Percentiles rank a stretch among this genome's conserved stretches.
Evolutionary conservation across 495 filamentous ascomycete species (phyloP).

Genomic region (Xylaria sp.): DNA sequence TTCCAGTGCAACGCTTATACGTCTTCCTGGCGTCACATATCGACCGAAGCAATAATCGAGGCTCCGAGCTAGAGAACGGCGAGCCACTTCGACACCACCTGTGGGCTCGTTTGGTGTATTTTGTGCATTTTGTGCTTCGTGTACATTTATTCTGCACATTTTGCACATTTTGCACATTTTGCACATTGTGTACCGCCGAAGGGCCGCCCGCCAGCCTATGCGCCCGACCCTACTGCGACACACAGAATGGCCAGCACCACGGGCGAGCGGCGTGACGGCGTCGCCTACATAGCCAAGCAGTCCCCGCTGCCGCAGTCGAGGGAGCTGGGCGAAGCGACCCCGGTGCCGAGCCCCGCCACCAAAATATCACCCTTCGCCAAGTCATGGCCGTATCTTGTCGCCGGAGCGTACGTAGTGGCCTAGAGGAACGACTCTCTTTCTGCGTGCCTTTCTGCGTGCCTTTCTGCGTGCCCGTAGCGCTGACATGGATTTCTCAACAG

Average conservation of each 20-base stretch:
- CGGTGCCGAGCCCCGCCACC: slow-evolving; percentile 46
- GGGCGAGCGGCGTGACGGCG: slow-evolving; percentile 27
- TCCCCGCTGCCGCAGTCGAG: slow-evolving; percentile 61
- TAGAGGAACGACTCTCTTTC: slow-evolving; percentile 11
- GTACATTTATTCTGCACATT: too few relatives aligned
- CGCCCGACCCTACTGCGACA: slow-evolving; percentile 23
- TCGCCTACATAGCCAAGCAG: slow-evolving; percentile 26
- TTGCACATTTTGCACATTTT: not conserved
- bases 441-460: not conserved
- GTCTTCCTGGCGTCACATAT: not conserved
- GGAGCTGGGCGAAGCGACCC: slow-evolving; percentile 66
- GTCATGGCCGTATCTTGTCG: slow-evolving; percentile 88
- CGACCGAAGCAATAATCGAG: not conserved
- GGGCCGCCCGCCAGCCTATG: slow-evolving; percentile 32
- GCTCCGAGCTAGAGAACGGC: not conserved
- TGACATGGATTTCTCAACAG: slow-evolving; percentile 50
- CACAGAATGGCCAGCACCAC: slow-evolving; percentile 34
- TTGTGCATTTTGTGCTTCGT: not conserved
- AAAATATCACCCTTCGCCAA: slow-evolving; percentile 65
- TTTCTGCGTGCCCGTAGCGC: not conserved
- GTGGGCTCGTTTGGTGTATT: not conserved
- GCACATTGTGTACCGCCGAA: slow-evolving; percentile 24
- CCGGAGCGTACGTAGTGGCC: slow-evolving; percentile 71
- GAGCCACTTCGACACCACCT: not conserved
- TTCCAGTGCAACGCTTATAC: not conserved